A percentile compares a stretch with the other conserved stretches of the same genome.
Evolutionary conservation across 1,139 yeast species (phyloP).

Genomic region (Suhomyces coccinellae): DNA sequence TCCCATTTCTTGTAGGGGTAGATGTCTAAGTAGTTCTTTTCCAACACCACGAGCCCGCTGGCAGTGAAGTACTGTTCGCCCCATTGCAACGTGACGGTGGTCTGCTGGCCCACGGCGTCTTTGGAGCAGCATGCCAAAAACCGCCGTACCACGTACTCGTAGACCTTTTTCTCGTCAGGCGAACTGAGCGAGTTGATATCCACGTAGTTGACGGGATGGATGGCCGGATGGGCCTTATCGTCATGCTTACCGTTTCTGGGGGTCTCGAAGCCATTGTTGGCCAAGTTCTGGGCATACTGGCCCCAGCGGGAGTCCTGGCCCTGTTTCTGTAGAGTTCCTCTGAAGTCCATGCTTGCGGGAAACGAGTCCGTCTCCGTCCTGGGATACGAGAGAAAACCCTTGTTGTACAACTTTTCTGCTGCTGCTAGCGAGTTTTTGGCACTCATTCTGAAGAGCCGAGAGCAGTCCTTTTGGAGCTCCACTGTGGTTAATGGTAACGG

Average conservation of each 20-base stretch:
- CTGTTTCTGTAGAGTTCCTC: constrained; percentile 60
- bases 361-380: constrained; percentile 95
- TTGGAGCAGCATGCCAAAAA: constrained; percentile 90
- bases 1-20: constrained; percentile 83
- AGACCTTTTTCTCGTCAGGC: constrained; percentile 66
- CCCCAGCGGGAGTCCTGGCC: constrained; percentile 52
- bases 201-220: constrained; percentile 75
- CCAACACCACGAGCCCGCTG: constrained; percentile 69
- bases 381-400: constrained; percentile 90
- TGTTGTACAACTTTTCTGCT: constrained; percentile 84
- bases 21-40: constrained; percentile 75
- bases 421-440: constrained; percentile 80
- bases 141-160: constrained; percentile 83
- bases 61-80: constrained; percentile 71
- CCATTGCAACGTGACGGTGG: constrained; percentile 71
- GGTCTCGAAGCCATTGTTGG: constrained; percentile 40
- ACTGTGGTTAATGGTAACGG: constrained; percentile 95
- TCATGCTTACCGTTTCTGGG: constrained; percentile 85
- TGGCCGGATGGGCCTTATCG: constrained; percentile 98
- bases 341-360: constrained; percentile 73
- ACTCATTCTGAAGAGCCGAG: constrained; percentile 69
- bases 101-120: constrained; percentile 79
- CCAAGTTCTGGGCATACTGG: constrained; percentile 37
- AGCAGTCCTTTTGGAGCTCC: constrained; percentile 87
- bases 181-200: constrained; percentile 34